Evolutionary conservation across 2,329 filamentous ascomycete genomes (phyloP).

Genomic region (Pseudocercospora pini-densiflorae): DNA sequence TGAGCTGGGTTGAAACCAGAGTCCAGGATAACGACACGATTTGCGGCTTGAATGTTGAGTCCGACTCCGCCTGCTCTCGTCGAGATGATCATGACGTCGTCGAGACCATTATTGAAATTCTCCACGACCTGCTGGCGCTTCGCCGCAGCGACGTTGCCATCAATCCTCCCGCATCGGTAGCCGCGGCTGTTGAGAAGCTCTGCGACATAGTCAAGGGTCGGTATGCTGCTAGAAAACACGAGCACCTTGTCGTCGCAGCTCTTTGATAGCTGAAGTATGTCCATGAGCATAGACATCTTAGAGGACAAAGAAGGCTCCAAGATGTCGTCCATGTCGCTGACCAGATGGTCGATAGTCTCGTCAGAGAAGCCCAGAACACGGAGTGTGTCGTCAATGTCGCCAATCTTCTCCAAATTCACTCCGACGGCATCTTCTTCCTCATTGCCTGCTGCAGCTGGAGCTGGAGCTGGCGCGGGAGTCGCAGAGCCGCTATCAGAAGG

Average conservation of each 20-base stretch:
- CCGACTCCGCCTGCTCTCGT: constrained; percentile 82
- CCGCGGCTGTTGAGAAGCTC: constrained; percentile 56
- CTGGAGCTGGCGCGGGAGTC: constrained; percentile 13
- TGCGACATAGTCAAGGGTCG: constrained; percentile 72
- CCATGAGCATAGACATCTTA: constrained; percentile 69
- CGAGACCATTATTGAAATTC: constrained; percentile 66
- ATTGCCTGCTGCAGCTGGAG: constrained; percentile 22
- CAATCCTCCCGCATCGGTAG: constrained; percentile 62
- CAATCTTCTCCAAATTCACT: constrained; percentile 19
- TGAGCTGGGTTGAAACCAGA: constrained; percentile 78
- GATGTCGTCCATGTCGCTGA: constrained; percentile 41
- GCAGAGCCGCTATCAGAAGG: constrained; percentile 22
- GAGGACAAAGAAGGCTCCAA: constrained; percentile 62
- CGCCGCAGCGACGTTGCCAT: constrained; percentile 64
- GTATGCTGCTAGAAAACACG: constrained; percentile 76
- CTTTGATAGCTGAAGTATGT: constrained; percentile 70
- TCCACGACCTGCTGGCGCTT: constrained; percentile 68
- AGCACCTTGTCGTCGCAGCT: constrained; percentile 72
- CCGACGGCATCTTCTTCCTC: constrained; percentile 20
- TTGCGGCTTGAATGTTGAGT: constrained; percentile 82
- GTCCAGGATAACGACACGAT: constrained; percentile 85
- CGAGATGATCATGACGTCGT: constrained; percentile 74
- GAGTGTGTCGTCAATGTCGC: constrained; percentile 36
- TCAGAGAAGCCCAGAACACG: constrained; percentile 43
- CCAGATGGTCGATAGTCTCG: constrained; percentile 43